Conservation (phyloP, 1,139 yeast genomes). For the Candida labiduridarum region DNA sequence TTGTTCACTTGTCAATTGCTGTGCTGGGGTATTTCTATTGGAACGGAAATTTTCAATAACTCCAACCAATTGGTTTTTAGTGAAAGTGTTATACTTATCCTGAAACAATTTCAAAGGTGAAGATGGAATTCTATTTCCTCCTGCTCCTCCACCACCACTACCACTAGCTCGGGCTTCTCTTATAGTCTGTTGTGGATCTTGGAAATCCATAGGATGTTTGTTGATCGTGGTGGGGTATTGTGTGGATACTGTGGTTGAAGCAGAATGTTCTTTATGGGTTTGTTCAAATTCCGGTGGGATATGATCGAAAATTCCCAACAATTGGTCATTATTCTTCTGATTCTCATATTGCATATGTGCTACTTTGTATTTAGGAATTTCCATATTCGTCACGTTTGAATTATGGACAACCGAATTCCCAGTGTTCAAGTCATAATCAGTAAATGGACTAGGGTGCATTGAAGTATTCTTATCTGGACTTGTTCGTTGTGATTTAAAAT, state of each 20-base stretch:
- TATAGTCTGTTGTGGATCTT: slow-evolving; percentile 23
- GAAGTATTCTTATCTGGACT: neutral
- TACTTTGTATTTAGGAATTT: slow-evolving; percentile 44
- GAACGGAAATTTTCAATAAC: slow-evolving; percentile 28
- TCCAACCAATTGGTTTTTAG: slow-evolving; percentile 40
- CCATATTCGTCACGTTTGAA: slow-evolving; percentile 22
- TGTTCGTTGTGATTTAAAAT: slow-evolving; percentile 1
- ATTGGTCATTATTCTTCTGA: slow-evolving; percentile 25
- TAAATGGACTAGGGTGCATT: slow-evolving; percentile 3
- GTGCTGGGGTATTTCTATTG: slow-evolving; percentile 17
- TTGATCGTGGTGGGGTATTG: slow-evolving; percentile 20
- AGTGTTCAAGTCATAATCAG: slow-evolving; percentile 1
- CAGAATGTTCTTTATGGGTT: slow-evolving; percentile 19
- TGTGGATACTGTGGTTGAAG: slow-evolving; percentile 42
- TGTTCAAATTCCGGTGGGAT: slow-evolving; percentile 15
- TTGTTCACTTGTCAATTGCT: neutral
- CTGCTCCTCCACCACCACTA: slow-evolving; percentile 15
- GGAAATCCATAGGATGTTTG: neutral
- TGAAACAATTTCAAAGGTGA: slow-evolving; percentile 47
- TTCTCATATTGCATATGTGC: slow-evolving; percentile 32
- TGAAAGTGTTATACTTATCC: slow-evolving; percentile 44
- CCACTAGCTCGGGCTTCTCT: slow-evolving; percentile 19
- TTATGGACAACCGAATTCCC: slow-evolving; percentile 41
- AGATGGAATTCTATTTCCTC: slow-evolving; percentile 24
- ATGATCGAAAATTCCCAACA: slow-evolving; percentile 34